Evolutionary conservation across 2,329 filamentous ascomycete genomes (phyloP), one percentile per base, ranked within the genome.

Genomic region (Fusarium continuum): DNA sequence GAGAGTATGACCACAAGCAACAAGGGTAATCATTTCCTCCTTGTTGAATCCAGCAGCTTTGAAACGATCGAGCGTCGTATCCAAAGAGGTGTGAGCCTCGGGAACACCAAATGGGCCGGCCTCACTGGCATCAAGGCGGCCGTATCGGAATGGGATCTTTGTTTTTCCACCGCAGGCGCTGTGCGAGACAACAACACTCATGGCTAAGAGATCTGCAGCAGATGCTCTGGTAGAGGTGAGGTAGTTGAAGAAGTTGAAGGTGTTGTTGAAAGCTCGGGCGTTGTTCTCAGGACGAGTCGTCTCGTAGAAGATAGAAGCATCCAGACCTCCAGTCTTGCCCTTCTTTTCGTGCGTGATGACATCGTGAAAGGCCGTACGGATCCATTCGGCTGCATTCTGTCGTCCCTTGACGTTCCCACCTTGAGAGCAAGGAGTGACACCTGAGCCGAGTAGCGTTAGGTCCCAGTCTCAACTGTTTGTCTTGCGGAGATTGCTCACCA

Each of bases 161-260:
- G 68, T 45, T n/a, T n/a, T n/a, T 40, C 67, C 53, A 3, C 48
- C 11, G 25, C 67, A 88, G 3, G 80, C 77, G 26, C 83, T 78
- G 7, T 84, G 56, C 16, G 73, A 67, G 3, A 70, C 56, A 2
- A 75, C 60, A 1, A 73, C 69, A 8, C 71, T 68, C 34, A 77
- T 63, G 7, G 75, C 75, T 1, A 77, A 56, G 3, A 77, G 63
- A 38, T 77, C 76, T 0, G 76, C 49, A 3, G 66, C 67, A 2
- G 40, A 53, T 1, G 61, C 47, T 0, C 56, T 56, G 4, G 22
- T 45, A 11, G 36, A 64, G 23, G 63, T 26, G 16, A 65, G 53
- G 17, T 40, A 38, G 0, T 13, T 28, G 32, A 69, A 69, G 59
- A 82, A 84, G 32, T 74, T 67, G 22, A 72, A 70, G 0, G 70